Conservation (phyloP, 2,329 filamentous ascomycete species). For the Colletotrichum trifolii region DNA sequence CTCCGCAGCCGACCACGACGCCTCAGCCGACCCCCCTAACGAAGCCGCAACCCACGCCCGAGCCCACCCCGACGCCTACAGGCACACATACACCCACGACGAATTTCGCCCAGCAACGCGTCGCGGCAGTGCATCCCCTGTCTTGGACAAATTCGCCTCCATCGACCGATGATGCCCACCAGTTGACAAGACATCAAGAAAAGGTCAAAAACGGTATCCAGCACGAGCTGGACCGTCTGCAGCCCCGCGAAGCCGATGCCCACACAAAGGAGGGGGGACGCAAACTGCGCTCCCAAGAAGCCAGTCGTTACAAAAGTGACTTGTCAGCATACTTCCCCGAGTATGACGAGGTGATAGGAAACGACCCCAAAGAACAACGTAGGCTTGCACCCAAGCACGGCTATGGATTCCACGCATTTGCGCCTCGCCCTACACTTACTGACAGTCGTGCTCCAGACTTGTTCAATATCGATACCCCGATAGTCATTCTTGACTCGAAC, state of each 20-base stretch:
- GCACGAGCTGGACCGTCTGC: conserved; percentile 68
- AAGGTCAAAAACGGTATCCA: conserved; percentile 71
- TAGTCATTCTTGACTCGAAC: conserved; percentile 73
- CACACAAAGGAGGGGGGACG: conserved; percentile 71
- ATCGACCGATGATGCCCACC: conserved; percentile 39
- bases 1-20: conserved; percentile 34
- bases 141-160: conserved; percentile 35
- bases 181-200: conserved; percentile 62
- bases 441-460: conserved; percentile 66
- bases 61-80: neutral
- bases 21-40: conserved; percentile 23
- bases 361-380: conserved; percentile 83
- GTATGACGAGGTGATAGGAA: conserved; percentile 93
- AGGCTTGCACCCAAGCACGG: conserved; percentile 47
- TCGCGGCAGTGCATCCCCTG: conserved; percentile 38
- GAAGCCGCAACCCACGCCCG: conserved; percentile 7
- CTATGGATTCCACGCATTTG: neutral
- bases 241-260: conserved; percentile 55
- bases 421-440: conserved; percentile 8
- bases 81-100: conserved; percentile 5
- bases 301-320: conserved; percentile 89
- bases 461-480: conserved; percentile 77
- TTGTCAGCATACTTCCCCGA: conserved; percentile 91
- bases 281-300: conserved; percentile 88
- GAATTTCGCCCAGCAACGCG: conserved; percentile 19